Evolutionary conservation across 1,284 basidiomycete genomes (phyloP).

Genomic region (Microbotryum silenes-acaulis): DNA sequence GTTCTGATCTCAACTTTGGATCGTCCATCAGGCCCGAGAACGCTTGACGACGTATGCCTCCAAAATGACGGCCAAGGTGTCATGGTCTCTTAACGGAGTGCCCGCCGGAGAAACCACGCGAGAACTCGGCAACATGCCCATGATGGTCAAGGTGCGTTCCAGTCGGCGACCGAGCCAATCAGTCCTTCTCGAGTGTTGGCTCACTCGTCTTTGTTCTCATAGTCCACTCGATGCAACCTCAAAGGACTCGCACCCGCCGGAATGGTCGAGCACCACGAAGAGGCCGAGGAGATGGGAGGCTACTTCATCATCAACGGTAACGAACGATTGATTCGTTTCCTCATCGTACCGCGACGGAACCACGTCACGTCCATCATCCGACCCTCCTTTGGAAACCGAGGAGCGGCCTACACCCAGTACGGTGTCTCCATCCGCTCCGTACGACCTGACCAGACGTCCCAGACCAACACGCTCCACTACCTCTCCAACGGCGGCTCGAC

Average conservation of each 20-base stretch:
- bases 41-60: constrained; percentile 85
- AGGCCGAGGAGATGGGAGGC: constrained; percentile 96
- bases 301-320: constrained; percentile 99
- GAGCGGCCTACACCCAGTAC: constrained; percentile 87
- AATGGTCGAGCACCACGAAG: constrained; percentile 84
- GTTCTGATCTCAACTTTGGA: background rate
- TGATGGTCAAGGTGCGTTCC: constrained; percentile 87
- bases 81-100: constrained; percentile 73
- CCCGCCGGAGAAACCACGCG: constrained; percentile 65
- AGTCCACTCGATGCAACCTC: constrained; percentile 93
- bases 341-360: constrained; percentile 82
- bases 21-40: constrained; percentile 65
- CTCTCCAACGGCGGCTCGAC: constrained; percentile 93
- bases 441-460: constrained; percentile 78
- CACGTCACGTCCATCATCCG: constrained; percentile 81
- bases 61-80: constrained; percentile 79
- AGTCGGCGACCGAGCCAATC: constrained; percentile 9
- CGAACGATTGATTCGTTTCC: constrained; percentile 95
- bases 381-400: constrained; percentile 80
- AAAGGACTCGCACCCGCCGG: constrained; percentile 74
- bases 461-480: constrained; percentile 95
- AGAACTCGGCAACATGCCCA: constrained; percentile 86
- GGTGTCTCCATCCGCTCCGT: constrained; percentile 95
- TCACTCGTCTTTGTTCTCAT: background rate
- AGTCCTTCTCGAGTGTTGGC: background rate